Percentiles rank a stretch among this genome's conserved stretches.
These are phyloP conservation scores for Alloascoidea hylecoeti DNA, from an alignment of 805 yeast species.

Conservation along the genomic window DNA sequence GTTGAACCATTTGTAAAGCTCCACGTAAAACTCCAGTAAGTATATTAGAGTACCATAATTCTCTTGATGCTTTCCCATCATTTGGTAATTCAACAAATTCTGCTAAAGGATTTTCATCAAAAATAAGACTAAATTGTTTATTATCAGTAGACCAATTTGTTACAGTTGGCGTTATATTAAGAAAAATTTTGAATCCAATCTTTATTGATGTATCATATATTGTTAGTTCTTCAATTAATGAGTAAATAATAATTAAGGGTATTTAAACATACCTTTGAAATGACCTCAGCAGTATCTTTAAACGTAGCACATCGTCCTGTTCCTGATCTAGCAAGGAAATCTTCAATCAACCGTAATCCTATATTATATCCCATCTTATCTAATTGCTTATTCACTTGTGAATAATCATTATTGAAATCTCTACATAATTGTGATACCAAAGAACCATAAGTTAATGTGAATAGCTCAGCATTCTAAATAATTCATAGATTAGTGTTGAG, in stretches of 20 bases:
- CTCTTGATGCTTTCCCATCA: slow-evolving; percentile 52
- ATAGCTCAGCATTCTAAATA: slow-evolving; percentile 69
- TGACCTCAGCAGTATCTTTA: slow-evolving; percentile 76
- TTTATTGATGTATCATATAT: slow-evolving; percentile 1
- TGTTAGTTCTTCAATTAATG: neutral
- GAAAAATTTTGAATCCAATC: slow-evolving; percentile 80
- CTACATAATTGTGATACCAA: slow-evolving; percentile 83
- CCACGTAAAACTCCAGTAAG: slow-evolving; percentile 85
- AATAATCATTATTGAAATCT: slow-evolving; percentile 65
- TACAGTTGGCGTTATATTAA: slow-evolving; percentile 67
- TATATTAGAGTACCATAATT: slow-evolving; percentile 87
- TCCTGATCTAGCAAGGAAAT: slow-evolving; percentile 81
- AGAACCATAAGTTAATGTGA: slow-evolving; percentile 91
- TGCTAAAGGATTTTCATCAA: slow-evolving; percentile 81
- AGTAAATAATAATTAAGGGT: neutral
- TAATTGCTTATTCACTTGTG: slow-evolving; percentile 67
- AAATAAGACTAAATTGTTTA: slow-evolving; percentile 55
- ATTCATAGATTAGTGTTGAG: neutral
- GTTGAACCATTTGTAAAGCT: slow-evolving; percentile 88
- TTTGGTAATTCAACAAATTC: slow-evolving; percentile 92
- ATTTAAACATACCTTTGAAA: slow-evolving; percentile 33
- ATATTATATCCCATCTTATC: slow-evolving; percentile 93
- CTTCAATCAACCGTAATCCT: slow-evolving; percentile 84
- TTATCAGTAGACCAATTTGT: slow-evolving; percentile 68
- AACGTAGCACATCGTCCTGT: slow-evolving; percentile 68